Percentiles rank a stretch among this genome's conserved stretches.
Conservation (phyloP, 2,329 filamentous ascomycete species). For the Stagonosporopsis chrysanthemi region DNA sequence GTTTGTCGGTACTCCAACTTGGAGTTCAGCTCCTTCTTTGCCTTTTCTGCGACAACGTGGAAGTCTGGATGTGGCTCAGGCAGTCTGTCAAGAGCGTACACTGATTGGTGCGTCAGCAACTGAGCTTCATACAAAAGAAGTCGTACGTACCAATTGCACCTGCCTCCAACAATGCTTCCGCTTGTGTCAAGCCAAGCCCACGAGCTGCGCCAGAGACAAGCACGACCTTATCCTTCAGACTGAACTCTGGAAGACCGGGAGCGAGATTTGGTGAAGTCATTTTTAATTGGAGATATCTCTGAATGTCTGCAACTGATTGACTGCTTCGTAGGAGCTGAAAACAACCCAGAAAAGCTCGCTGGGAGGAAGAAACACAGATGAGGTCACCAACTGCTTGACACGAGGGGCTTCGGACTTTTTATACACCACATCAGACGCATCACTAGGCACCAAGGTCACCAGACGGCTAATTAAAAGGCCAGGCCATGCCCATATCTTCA, state of each 20-base stretch:
- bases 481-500: slow-evolving; percentile 4
- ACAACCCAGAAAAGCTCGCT: slow-evolving; percentile 5
- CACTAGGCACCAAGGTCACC: slow-evolving; percentile 13
- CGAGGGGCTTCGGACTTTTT: slow-evolving; percentile 6
- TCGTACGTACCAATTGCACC: slow-evolving; percentile 66
- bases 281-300: neutral
- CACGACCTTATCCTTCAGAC: slow-evolving; percentile 73
- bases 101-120: slow-evolving; percentile 46
- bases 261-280: slow-evolving; percentile 26
- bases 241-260: slow-evolving; percentile 72
- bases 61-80: slow-evolving; percentile 68
- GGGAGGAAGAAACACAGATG: neutral
- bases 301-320: neutral
- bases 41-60: slow-evolving; percentile 68
- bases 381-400: neutral
- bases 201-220: slow-evolving; percentile 75
- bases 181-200: slow-evolving; percentile 76
- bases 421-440: neutral
- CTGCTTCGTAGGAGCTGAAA: neutral
- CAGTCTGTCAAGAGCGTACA: slow-evolving; percentile 72
- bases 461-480: slow-evolving; percentile 6
- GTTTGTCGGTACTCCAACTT: slow-evolving; percentile 77
- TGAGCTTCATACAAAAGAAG: neutral
- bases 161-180: slow-evolving; percentile 76
- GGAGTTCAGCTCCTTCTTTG: slow-evolving; percentile 69